A percentile compares a stretch with the other conserved stretches of the same genome.
Conservation (phyloP, 1,284 basidiomycete genomes). For the Coniferiporia weirii region DNA sequence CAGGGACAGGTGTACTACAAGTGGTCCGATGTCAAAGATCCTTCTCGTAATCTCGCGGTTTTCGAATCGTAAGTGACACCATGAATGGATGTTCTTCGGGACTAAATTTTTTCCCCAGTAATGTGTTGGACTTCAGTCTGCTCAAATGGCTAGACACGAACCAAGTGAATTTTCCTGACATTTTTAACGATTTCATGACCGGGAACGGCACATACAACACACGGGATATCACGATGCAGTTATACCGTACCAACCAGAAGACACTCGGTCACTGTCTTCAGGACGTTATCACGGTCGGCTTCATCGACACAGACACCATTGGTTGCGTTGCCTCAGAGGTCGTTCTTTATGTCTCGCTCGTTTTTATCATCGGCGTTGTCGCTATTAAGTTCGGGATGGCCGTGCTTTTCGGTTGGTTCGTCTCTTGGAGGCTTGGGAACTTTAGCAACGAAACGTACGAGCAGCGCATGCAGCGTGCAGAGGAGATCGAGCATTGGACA, state of each 20-base stretch:
- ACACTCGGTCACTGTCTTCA: conserved; percentile 77
- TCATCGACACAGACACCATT: conserved; percentile 90
- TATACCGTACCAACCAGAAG: conserved; percentile 63
- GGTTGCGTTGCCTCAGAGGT: conserved; percentile 95
- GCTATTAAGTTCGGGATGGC: conserved; percentile 96
- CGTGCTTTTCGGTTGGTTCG: conserved; percentile 96
- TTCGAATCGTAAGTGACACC: conserved; percentile 71
- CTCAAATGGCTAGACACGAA: conserved; percentile 78
- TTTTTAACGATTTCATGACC: conserved; percentile 77
- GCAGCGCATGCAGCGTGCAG: conserved; percentile 86
- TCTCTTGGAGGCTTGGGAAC: conserved; percentile 89
- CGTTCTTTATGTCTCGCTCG: conserved; percentile 91
- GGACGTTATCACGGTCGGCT: conserved; percentile 85
- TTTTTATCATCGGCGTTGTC: conserved; percentile 98
- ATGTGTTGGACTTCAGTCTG: conserved; percentile 84
- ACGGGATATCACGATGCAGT: conserved; percentile 81
- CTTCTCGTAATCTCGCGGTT: conserved; percentile 78
- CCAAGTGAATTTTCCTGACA: conserved; percentile 73
- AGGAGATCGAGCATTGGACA: conserved; percentile 95
- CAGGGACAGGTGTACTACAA: conserved; percentile 89
- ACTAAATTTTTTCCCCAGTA: conserved; percentile 37
- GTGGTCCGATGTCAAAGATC: conserved; percentile 79
- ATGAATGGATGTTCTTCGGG: neutral
- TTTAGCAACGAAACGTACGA: conserved; percentile 93
- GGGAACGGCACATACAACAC: conserved; percentile 73